A percentile compares a stretch with the other conserved stretches of the same genome.
These are phyloP conservation scores for Chaetoceros muelleri DNA, from an alignment of 108 stramenopile species.

Conservation along the genomic window DNA sequence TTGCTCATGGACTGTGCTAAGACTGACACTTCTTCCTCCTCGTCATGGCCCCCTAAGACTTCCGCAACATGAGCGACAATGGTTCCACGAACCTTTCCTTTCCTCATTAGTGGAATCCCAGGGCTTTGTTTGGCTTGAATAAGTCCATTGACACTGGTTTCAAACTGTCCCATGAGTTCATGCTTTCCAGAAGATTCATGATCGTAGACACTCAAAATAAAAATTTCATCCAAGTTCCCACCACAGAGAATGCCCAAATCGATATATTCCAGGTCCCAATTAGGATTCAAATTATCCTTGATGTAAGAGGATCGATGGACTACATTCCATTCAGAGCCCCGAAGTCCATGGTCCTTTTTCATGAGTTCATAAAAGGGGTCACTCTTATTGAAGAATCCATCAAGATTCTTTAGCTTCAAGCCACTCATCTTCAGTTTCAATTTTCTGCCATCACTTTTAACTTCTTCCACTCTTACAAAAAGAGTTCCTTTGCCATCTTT, in stretches of 20 bases:
- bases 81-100: conserved; percentile 19
- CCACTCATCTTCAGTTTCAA: conserved; percentile 40
- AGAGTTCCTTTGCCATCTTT: conserved; percentile 29
- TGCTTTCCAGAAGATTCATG: conserved; percentile 60
- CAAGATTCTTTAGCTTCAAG: conserved; percentile 65
- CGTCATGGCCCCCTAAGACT: neutral
- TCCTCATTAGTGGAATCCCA: conserved; percentile 13
- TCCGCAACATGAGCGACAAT: conserved; percentile 15
- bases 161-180: conserved; percentile 48
- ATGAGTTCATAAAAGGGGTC: conserved; percentile 71
- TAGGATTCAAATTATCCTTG: conserved; percentile 55
- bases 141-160: conserved; percentile 44
- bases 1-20: conserved; percentile 6
- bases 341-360: conserved; percentile 31
- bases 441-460: conserved; percentile 9
- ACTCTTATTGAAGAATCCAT: conserved; percentile 58
- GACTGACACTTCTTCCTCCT: conserved; percentile 14
- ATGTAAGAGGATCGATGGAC: conserved; percentile 38
- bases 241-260: conserved; percentile 43
- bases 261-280: conserved; percentile 39
- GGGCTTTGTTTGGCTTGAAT: conserved; percentile 8
- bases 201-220: conserved; percentile 54
- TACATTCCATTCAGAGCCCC: conserved; percentile 53
- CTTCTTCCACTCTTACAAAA: conserved; percentile 36
- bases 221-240: conserved; percentile 31